These are phyloP conservation scores for Neurospora pannonica DNA, from an alignment of 495 filamentous ascomycete genomes.

Conservation along the genomic window DNA sequence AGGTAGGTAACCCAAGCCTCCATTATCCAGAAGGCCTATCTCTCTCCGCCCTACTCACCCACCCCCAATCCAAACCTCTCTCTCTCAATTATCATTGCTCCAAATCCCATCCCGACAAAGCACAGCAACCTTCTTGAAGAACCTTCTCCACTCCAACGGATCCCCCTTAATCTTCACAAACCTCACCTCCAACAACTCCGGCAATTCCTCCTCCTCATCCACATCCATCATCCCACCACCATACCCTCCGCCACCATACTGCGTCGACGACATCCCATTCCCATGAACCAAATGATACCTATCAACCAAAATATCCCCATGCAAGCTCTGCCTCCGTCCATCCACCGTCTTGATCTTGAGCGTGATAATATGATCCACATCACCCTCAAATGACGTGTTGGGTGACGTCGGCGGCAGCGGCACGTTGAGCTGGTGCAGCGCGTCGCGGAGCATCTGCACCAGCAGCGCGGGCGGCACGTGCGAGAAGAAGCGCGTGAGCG, in stretches of 20 bases:
- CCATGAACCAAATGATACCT: constrained; percentile 37
- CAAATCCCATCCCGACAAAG: constrained; percentile 74
- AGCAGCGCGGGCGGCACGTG: constrained; percentile 67
- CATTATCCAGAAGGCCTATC: background rate
- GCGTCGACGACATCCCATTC: background rate
- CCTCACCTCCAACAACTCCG: constrained; percentile 78
- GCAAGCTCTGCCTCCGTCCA: constrained; percentile 66
- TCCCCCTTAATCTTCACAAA: constrained; percentile 95
- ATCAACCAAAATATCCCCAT: constrained; percentile 77
- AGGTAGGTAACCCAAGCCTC: background rate
- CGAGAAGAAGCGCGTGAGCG: constrained; percentile 87
- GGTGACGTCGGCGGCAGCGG: constrained; percentile 48
- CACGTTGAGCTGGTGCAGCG: constrained; percentile 73
- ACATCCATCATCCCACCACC: background rate
- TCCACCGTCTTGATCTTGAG: constrained; percentile 70
- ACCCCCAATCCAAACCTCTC: too few relatives aligned
- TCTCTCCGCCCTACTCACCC: background rate
- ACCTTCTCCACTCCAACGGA: constrained; percentile 90
- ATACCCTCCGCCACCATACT: background rate
- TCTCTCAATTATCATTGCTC: constrained; percentile 29
- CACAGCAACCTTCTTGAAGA: constrained; percentile 88
- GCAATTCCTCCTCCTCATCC: constrained; percentile 43
- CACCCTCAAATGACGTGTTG: constrained; percentile 7
- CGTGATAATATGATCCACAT: constrained; percentile 43
- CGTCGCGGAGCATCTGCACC: constrained; percentile 67